Evolutionary conservation across 345 rosid genomes (phyloP).

Genomic region (Euphorbia tirucalli): DNA sequence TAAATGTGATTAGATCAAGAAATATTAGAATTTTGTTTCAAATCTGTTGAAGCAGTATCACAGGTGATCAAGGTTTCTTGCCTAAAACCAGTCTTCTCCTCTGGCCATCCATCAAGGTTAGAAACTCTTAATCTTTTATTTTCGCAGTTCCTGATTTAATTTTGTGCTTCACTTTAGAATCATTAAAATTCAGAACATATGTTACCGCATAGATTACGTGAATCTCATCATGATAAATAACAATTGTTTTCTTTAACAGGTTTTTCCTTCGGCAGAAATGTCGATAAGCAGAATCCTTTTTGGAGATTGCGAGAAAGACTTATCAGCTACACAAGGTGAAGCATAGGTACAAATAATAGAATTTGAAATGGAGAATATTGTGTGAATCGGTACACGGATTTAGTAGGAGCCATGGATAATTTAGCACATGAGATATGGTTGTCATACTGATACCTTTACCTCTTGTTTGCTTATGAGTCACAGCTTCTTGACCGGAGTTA

Average conservation of each 20-base stretch:
- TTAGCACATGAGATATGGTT: background rate
- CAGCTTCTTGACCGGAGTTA: background rate
- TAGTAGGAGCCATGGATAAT: background rate
- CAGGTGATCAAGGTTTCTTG: background rate
- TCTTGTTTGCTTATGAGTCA: background rate
- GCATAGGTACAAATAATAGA: background rate
- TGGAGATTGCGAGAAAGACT: background rate
- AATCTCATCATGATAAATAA: too few species aligned
- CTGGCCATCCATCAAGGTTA: background rate
- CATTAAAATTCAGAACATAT: background rate
- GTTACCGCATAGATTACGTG: background rate
- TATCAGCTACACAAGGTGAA: background rate
- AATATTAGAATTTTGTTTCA: background rate
- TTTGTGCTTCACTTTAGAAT: background rate
- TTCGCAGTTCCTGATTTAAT: background rate
- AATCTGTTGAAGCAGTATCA: background rate
- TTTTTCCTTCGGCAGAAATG: constrained; percentile 2
- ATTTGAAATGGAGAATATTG: background rate
- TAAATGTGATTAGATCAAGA: background rate
- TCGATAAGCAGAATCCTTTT: background rate
- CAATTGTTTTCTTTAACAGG: background rate
- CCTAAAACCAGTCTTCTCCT: background rate
- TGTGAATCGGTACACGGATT: background rate
- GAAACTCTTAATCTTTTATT: background rate
- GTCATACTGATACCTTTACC: background rate